Evolutionary conservation across 805 yeast species (phyloP), one percentile per base, ranked within the genome.

Genomic region (Pichia thaimueangensis): DNA sequence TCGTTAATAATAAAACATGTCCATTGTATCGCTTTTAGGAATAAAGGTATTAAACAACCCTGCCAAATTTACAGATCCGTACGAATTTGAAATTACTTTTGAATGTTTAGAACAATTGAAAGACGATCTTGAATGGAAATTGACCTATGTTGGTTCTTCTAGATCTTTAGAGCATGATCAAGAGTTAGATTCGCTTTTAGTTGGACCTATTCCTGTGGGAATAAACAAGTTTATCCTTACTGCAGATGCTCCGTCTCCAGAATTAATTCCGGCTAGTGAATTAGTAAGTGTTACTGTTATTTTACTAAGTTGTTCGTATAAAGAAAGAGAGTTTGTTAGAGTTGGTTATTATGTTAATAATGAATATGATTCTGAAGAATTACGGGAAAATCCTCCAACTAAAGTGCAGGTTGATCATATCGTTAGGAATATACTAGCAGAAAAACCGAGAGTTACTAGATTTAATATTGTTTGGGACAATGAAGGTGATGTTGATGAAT

Each of bases 181-280:
- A 64, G 97, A 89, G 60, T 69, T 93, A 42, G 99, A 93, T 58
- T 88, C 97, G 1, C 80, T 93, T 30, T 67, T 93, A n/a, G 99
- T 93, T 4, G 99, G 99, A 0, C 99, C 99, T 0, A 95, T 93
- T 2, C 99, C 98, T 0, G 95, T 93, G 2, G 99, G 99, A 1
- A 80, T 91, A 31, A 93, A 93, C 59, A 88, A 91, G 63, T 93
- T 93, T 56, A 73, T 89, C 10, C 84, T 93, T 61, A 78, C 86
- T 16, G 97, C 97, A 0, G 97, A 94, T 56, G 95, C 99, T 0
- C 99, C 99, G 1, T 80, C 91, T 1, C 94, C 97, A 0, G 97
- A 91, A 53, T 65, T 89, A 52, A 93, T 93, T 51, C 99, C 99
- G 0, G 96, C 96, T 3, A 82, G 87, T 51, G 98, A 93, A 60